phyloP scores from a whole-genome alignment of 805 yeast genomes.

The Saccharomycopsis sp. region DNA sequence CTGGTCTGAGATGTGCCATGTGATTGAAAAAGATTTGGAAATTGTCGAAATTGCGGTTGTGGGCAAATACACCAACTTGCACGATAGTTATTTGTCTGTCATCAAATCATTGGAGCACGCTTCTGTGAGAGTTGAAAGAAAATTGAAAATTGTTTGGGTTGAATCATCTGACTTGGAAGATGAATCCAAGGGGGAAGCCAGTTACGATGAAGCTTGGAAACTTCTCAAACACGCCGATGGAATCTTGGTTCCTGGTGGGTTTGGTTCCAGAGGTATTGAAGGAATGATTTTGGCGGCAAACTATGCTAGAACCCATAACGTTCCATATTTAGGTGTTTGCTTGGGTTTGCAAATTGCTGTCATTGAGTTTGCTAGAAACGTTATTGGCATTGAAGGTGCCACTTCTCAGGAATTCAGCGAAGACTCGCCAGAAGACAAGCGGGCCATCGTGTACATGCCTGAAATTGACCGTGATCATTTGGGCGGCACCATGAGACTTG shows the following conservation, averaged over 20 bases:
- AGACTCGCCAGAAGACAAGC: slow-evolving; percentile 46
- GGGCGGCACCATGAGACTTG: slow-evolving; percentile 99
- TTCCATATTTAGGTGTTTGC: slow-evolving; percentile 95
- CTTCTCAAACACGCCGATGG: slow-evolving; percentile 90
- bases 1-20: slow-evolving; percentile 75
- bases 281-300: slow-evolving; percentile 97
- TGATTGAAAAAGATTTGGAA: slow-evolving; percentile 76
- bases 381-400: slow-evolving; percentile 57
- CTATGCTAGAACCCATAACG: slow-evolving; percentile 94
- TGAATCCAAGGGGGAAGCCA: slow-evolving; percentile 55
- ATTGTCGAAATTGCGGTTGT: slow-evolving; percentile 91
- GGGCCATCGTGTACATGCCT: slow-evolving; percentile 93
- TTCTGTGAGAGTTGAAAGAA: slow-evolving; percentile 80
- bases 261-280: slow-evolving; percentile 94
- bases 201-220: slow-evolving; percentile 95
- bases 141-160: slow-evolving; percentile 88
- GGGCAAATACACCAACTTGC: slow-evolving; percentile 93
- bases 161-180: slow-evolving; percentile 88
- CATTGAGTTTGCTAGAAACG: slow-evolving; percentile 81
- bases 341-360: slow-evolving; percentile 96
- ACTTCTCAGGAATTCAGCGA: slow-evolving; percentile 78
- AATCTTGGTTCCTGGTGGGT: slow-evolving; percentile 96
- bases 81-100: slow-evolving; percentile 91
- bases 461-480: slow-evolving; percentile 90
- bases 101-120: slow-evolving; percentile 94